These are phyloP conservation scores for Noccaea caerulescens DNA, from an alignment of 345 rosid genomes.

Conservation along the genomic window DNA sequence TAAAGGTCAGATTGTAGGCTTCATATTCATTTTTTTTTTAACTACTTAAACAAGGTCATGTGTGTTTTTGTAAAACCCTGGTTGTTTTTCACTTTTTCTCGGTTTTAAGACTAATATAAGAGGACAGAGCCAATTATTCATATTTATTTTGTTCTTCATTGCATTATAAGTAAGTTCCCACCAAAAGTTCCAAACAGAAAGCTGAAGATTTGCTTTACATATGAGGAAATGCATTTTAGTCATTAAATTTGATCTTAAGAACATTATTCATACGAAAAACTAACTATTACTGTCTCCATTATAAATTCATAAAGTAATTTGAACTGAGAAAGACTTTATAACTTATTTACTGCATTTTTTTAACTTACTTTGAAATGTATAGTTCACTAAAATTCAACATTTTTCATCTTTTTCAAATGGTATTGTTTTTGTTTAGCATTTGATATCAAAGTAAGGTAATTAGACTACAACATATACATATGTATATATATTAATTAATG, in stretches of 20 bases:
- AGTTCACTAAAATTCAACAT: not conserved
- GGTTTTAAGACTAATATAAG: not conserved
- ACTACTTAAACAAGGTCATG: not conserved
- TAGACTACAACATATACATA: too few species aligned
- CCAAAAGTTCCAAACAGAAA: conserved; percentile 14
- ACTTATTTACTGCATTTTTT: conserved; percentile 3
- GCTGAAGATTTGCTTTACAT: conserved; percentile 25
- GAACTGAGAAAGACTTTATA: conserved; percentile 1
- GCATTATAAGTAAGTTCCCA: conserved; percentile 26
- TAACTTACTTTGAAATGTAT: not conserved
- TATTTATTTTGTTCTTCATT: conserved; percentile 5
- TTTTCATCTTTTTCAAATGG: not conserved
- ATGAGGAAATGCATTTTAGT: conserved; percentile 9
- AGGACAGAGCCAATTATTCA: not conserved
- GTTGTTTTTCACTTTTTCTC: not conserved
- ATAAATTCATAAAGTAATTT: not conserved
- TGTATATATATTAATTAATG: not conserved
- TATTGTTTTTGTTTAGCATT: not conserved
- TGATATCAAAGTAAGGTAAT: not conserved
- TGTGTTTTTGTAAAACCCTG: not conserved
- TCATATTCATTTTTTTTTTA: not conserved
- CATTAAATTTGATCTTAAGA: not conserved
- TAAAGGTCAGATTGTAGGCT: not conserved
- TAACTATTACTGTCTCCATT: not conserved
- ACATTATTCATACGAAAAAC: not conserved